Conservation (phyloP, 176 grass and related monocot species). For the Calamus simplicifolius region DNA sequence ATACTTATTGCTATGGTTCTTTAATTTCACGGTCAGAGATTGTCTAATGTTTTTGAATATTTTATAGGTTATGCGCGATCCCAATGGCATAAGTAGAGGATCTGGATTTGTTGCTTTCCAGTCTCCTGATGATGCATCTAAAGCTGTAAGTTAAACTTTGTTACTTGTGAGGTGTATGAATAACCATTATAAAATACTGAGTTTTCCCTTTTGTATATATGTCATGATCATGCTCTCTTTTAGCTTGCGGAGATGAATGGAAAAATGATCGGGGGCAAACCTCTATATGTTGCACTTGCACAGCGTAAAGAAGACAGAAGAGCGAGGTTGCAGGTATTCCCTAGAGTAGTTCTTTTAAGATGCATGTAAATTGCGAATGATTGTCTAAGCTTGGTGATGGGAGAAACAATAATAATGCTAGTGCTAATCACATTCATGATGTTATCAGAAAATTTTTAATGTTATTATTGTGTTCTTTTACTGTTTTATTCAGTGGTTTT, state of each 20-base stretch:
- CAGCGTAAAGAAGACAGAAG: slow-evolving; percentile 94
- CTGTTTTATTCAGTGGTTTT: too few relatives aligned
- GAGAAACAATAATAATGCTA: too few relatives aligned
- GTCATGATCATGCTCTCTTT: background rate
- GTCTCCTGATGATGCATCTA: slow-evolving; percentile 61
- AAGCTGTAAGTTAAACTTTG: slow-evolving; percentile 50
- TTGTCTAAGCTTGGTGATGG: too few relatives aligned
- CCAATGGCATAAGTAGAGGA: slow-evolving; percentile 70
- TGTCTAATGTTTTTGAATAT: slow-evolving; percentile 11
- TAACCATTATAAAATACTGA: background rate
- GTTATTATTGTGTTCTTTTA: too few relatives aligned
- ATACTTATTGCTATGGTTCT: background rate
- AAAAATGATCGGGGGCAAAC: slow-evolving; percentile 85
- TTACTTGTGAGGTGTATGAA: background rate
- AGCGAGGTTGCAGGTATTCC: slow-evolving; percentile 72
- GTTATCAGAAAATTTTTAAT: too few relatives aligned
- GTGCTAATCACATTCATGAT: too few relatives aligned
- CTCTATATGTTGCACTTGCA: slow-evolving; percentile 87
- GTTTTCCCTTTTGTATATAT: background rate
- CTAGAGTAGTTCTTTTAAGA: background rate
- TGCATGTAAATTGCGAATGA: too few relatives aligned
- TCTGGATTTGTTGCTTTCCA: slow-evolving; percentile 94
- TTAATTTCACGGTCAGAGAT: background rate
- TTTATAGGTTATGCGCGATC: slow-evolving; percentile 79
- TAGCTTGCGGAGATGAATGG: slow-evolving; percentile 92